Evolutionary conservation across 1,284 basidiomycete species (phyloP).

Genomic region (Malassezia furfur): DNA sequence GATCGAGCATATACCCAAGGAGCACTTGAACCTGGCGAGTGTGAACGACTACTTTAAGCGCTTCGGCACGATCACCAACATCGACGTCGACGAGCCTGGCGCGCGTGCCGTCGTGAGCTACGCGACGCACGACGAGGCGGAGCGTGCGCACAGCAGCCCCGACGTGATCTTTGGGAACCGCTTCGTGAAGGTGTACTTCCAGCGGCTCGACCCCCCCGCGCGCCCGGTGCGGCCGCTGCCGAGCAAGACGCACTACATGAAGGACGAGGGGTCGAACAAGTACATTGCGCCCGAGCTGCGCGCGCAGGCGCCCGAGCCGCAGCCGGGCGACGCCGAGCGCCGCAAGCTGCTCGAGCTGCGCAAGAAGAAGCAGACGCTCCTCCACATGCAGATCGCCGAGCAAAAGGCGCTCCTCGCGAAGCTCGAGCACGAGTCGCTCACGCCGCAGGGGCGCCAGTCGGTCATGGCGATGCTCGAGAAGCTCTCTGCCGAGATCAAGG

Average conservation of each 20-base stretch:
- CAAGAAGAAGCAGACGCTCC: slow-evolving; percentile 60
- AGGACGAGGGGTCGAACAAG: slow-evolving; percentile 34
- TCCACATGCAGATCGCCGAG: slow-evolving; percentile 76
- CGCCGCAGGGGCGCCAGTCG: slow-evolving; percentile 66
- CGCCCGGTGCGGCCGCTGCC: slow-evolving; percentile 14
- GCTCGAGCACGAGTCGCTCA: slow-evolving; percentile 58
- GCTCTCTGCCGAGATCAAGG: slow-evolving; percentile 69
- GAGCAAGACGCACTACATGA: slow-evolving; percentile 29
- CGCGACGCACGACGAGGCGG: slow-evolving; percentile 71
- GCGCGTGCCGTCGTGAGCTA: slow-evolving; percentile 78
- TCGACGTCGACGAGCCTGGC: slow-evolving; percentile 69
- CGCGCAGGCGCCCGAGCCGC: not conserved
- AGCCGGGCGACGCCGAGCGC: slow-evolving; percentile 20
- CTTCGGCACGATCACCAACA: slow-evolving; percentile 85
- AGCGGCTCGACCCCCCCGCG: slow-evolving; percentile 46
- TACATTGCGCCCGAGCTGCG: slow-evolving; percentile 31
- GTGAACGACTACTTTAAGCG: slow-evolving; percentile 83
- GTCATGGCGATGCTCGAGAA: slow-evolving; percentile 69
- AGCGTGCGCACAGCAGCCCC: slow-evolving; percentile 78
- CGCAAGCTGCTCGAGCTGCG: slow-evolving; percentile 51
- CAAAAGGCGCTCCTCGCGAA: slow-evolving; percentile 73
- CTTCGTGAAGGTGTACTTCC: slow-evolving; percentile 66
- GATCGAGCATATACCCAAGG: slow-evolving; percentile 83
- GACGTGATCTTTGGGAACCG: slow-evolving; percentile 86
- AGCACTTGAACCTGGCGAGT: slow-evolving; percentile 65